Base-by-base conservation (phyloP, 1,284 basidiomycete genomes). In the Ganoderma sp. region DNA sequence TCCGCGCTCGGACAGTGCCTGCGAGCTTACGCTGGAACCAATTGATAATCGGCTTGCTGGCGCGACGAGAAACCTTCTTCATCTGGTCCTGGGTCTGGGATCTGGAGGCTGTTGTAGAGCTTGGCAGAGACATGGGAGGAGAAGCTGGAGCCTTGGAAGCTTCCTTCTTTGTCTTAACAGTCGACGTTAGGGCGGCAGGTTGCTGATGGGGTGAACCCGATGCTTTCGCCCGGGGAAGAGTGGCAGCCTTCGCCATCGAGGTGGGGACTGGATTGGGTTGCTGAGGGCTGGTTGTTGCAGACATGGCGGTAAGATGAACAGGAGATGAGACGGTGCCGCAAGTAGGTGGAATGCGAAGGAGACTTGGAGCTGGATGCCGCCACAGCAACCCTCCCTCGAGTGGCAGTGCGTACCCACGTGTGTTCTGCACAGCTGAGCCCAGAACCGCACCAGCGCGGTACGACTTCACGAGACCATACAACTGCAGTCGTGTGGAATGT, bases 1-100 rank as follows among this genome's bases (percentile, higher is more conserved):
- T 78, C 69, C 85, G 81, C 32, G 81, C 72, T 71, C 87, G 89
- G 41, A 84, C 88, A 17, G 88, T 86, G 19, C 91, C 91, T 28
- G 87, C 89, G 19, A 96, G 84, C 79, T 97, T 97, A 73, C 94
- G 89, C 73, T 95, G 91, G 73, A 97, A 90, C 95, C 95, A 97
- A 74, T 94, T 93, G 75, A 96, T 91, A 73, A 97, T 90, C 3
- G 95, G 95, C 78, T 95, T 94, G 77, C 92, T 90, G 17, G 90
- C 87, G 59, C 89, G 87, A 64, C 87, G 84, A 58, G 87, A 77
- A 2, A 84, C 75, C 75, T 89, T 90, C 81, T 90, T 89, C 61
- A 77, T 70, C 39, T 80, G 77, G 7, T 69, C 71, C n/a, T 65
- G 69, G n/a, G 67, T 15, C 17, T 67, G 67, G 1, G 69, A 45